Evolutionary conservation across 1,139 yeast species (phyloP).

Genomic region (Eremothecium sinecaudum): DNA sequence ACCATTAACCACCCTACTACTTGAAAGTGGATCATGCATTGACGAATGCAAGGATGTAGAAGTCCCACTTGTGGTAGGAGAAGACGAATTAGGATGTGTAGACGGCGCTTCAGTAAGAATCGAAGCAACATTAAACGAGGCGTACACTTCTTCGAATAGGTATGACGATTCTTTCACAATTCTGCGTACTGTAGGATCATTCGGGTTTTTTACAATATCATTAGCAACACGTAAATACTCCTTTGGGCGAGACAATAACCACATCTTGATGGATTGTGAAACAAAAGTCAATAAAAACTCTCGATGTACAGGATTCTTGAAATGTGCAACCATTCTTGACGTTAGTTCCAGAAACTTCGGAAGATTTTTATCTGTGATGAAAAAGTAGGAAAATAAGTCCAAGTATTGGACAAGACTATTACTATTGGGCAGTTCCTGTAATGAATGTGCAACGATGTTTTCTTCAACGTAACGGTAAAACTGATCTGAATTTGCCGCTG

Average conservation of each 20-base stretch:
- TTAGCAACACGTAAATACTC: conserved; percentile 18
- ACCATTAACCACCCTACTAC: neutral
- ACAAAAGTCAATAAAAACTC: conserved; percentile 22
- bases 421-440: no score
- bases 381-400: conserved; percentile 24
- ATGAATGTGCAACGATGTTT: conserved; percentile 16
- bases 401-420: conserved; percentile 17
- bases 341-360: conserved; percentile 19
- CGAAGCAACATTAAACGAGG: conserved; percentile 18
- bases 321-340: conserved; percentile 15
- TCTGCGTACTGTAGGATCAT: neutral
- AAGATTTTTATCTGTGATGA: conserved; percentile 19
- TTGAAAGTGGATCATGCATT: conserved; percentile 1
- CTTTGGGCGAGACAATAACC: conserved; percentile 29
- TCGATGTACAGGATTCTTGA: conserved; percentile 22
- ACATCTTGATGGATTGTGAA: conserved; percentile 22
- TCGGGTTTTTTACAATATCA: neutral
- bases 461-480: conserved; percentile 16
- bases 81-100: conserved; percentile 8
- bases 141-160: conserved; percentile 20
- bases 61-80: conserved; percentile 10
- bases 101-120: conserved; percentile 12
- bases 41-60: conserved; percentile 9
- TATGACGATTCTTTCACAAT: conserved; percentile 10
- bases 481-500: conserved; percentile 28